Base-by-base conservation (phyloP, 345 rosid genomes). In the Pugionium cornutum region DNA sequence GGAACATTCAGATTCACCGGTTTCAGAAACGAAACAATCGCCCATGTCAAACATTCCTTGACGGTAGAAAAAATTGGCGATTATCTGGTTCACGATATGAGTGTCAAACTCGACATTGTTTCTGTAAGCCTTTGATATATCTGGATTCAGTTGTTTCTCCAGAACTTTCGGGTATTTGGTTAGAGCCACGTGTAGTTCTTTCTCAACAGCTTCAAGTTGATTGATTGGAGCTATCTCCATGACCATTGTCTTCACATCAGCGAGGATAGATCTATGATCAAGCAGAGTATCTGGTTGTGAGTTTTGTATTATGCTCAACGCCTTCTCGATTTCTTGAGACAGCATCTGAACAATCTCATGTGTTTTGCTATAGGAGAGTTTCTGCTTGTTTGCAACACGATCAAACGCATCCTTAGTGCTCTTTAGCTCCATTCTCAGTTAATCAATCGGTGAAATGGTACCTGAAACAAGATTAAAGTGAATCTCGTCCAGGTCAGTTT, bases 341-440 rank as follows among this genome's bases (percentile, higher is more conserved):
- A 83, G 61, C 67, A 7, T 40, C 70, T 72, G 18, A 80, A 84
- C 64, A 55, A 83, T 76, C 79, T 86, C 89, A 5, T 86, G 79
- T 9, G 82, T 69, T 79, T 77, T 84, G 45, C 67, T 80, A 39
- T 67, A 71, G 1, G 88, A 86, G 40, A 86, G 75, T 68, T 80
- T 88, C 73, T 86, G 96, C 79, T 86, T 88, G 66, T 79, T 88
- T 4, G 84, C 64, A 61, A 88, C 89, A 53, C 86, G 89, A 71
- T 88, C 92, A 75, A 88, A 86, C 62, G 85, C 92, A 58, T 88
- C 96, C 60, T 77, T 88, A 34, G 84, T 74, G 39, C 78, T 83
- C 78, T 83, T 88, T 72, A 88, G 72, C 80, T 88, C 88, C 96
- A 88, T 88, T 68, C 39, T 71, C 35, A 63, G 35, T 30, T 61